phyloP scores from a whole-genome alignment of 345 rosid genomes.

The Salix purpurea region DNA sequence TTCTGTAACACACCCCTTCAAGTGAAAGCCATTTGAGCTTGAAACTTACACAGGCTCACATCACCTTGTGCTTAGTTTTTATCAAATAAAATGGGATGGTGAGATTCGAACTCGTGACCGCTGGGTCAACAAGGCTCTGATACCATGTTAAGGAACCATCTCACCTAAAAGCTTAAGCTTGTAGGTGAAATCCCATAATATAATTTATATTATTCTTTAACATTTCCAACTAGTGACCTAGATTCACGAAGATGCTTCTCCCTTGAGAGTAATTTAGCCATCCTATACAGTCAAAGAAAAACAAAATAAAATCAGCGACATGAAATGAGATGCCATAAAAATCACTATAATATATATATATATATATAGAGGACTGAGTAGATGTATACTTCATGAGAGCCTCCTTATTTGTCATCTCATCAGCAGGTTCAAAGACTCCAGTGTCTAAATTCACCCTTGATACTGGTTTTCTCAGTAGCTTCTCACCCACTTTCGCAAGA shows the following conservation, averaged over 20 bases:
- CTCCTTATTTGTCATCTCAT: constrained; percentile 38
- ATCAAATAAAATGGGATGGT: no score
- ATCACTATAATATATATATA: background rate
- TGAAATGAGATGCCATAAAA: no score
- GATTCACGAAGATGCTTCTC: constrained; percentile 47
- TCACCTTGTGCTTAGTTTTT: no score
- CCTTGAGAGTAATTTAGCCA: constrained; percentile 53
- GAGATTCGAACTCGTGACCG: no score
- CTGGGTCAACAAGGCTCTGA: no score
- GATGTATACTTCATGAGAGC: constrained; percentile 48
- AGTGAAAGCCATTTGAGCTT: no score
- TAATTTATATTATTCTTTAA: no score
- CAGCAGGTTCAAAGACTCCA: constrained; percentile 35
- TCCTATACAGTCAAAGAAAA: constrained; percentile 23
- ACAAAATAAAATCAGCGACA: background rate
- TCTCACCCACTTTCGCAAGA: constrained; percentile 43
- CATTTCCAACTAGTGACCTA: constrained; percentile 34
- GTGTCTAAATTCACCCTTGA: constrained; percentile 44
- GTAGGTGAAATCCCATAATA: no score
- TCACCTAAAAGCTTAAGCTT: no score
- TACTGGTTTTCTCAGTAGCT: constrained; percentile 47
- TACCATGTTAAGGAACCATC: no score
- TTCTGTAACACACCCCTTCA: no score
- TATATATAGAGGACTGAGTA: background rate
- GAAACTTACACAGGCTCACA: no score